Percentiles rank a stretch among this genome's conserved stretches.
These are phyloP conservation scores for Verticillium isaacii DNA, from an alignment of 2,329 filamentous ascomycete genomes.

Conservation along the genomic window DNA sequence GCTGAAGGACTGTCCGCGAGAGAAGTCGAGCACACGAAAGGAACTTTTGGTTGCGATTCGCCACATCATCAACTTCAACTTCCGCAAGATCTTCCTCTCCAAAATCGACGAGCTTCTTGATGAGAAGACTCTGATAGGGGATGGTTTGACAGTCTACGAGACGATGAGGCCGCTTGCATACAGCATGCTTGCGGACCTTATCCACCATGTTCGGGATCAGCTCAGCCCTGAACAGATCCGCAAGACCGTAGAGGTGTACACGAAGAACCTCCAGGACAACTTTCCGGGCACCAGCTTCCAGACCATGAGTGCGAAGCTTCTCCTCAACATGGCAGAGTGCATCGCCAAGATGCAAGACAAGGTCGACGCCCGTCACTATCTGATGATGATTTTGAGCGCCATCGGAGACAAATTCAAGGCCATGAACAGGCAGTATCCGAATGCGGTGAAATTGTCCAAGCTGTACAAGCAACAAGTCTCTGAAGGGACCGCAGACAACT, in stretches of 20 bases:
- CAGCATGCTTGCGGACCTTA: constrained; percentile 96
- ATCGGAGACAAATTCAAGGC: constrained; percentile 97
- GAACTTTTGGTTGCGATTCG: constrained; percentile 93
- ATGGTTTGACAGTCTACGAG: constrained; percentile 94
- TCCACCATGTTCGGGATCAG: constrained; percentile 93
- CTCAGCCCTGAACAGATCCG: constrained; percentile 86
- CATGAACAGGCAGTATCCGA: constrained; percentile 95
- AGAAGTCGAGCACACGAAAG: constrained; percentile 90
- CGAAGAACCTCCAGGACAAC: constrained; percentile 88
- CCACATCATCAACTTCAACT: constrained; percentile 99
- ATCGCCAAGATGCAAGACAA: constrained; percentile 94
- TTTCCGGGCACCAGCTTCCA: constrained; percentile 98
- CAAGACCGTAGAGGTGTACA: constrained; percentile 95
- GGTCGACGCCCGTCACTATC: constrained; percentile 86
- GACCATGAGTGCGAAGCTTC: constrained; percentile 96
- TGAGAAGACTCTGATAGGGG: constrained; percentile 88
- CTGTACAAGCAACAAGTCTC: constrained; percentile 67
- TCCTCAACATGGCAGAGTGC: constrained; percentile 97
- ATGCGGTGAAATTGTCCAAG: constrained; percentile 88
- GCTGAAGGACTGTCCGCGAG: constrained; percentile 87
- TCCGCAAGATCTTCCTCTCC: constrained; percentile 85
- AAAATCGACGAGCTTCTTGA: constrained; percentile 96
- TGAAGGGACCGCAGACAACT: constrained; percentile 62
- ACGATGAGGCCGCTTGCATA: constrained; percentile 94
- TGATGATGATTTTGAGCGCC: constrained; percentile 96